Base-by-base conservation (phyloP, 495 filamentous ascomycete species). In the Hamigera avellanea region DNA sequence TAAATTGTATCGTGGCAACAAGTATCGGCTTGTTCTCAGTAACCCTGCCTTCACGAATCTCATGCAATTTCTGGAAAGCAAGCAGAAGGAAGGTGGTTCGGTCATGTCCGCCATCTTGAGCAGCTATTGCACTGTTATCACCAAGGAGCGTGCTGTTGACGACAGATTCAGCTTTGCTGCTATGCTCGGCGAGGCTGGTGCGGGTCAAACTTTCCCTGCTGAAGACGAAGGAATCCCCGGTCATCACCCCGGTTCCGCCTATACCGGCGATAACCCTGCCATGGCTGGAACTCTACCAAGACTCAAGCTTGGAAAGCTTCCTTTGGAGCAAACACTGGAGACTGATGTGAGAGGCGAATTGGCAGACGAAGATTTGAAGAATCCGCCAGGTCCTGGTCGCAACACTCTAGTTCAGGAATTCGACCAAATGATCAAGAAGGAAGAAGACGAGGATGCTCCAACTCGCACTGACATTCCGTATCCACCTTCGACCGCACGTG, bases 171-270 rank as follows among this genome's bases (percentile, higher is more conserved):
- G 81, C 53, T 86, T 94, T 45, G 80, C 85, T 38, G 74, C 80
- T 3, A 75, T 94, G 49, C 67, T 83, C n/a, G 76, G 73, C n/a
- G 71, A 78, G 26, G 62, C 63, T 19, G 49, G 58, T 9, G 64
- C 72, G 1, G 79, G 77, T 8, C 81, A 89, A 27, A 67, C 73
- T 6, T 69, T 73, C 40, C 79, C 81, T 8, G 77, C 82, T 21
- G 80, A 91, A 48, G 81, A 91, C 46, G 91, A 98, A 54, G 91
- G 91, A 25, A 95, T 98, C 42, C 83, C 85, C 0, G 93, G 93
- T 4, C 80, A 93, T 32, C 80, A 86, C 41, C 85, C 84, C 1
- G 91, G 91, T 0, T 82, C 87, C 2, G 75, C 78, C 15, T 86
- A 88, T 45, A 75, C 74, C 15, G 77, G 82, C 39, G 71, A 78